These are phyloP conservation scores for Copromyces sp. DNA, from an alignment of 495 filamentous ascomycete species.

Conservation along the genomic window DNA sequence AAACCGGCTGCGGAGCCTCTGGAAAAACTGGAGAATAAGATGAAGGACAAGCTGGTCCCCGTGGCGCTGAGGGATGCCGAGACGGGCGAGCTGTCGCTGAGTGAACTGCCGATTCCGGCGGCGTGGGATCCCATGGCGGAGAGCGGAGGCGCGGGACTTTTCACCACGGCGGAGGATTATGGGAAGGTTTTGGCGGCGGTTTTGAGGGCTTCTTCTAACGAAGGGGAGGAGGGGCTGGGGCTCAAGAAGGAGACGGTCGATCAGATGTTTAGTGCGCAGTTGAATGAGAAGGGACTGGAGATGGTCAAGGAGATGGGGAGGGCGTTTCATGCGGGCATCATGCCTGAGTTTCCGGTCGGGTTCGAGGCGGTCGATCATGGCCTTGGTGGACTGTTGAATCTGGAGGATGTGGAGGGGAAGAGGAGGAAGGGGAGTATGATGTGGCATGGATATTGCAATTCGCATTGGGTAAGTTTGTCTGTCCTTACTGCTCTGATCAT, in stretches of 20 bases:
- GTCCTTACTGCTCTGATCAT: not conserved
- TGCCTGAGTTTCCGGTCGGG: slow-evolving; percentile 12
- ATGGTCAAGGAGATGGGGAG: slow-evolving; percentile 7
- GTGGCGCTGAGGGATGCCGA: slow-evolving; percentile 1
- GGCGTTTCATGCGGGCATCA: slow-evolving; percentile 2
- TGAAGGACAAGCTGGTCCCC: not conserved
- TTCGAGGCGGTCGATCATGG: slow-evolving; percentile 13
- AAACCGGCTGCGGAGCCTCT: not conserved
- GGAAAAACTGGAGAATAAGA: not conserved
- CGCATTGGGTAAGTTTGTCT: slow-evolving; percentile 20
- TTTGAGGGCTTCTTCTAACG: slow-evolving; percentile 14
- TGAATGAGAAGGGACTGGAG: slow-evolving; percentile 21
- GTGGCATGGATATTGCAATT: slow-evolving; percentile 23
- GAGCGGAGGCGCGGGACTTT: slow-evolving; percentile 45
- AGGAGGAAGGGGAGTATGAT: slow-evolving; percentile 26
- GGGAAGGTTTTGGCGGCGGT: slow-evolving; percentile 40
- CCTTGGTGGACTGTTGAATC: slow-evolving; percentile 18
- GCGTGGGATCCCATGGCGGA: slow-evolving; percentile 12
- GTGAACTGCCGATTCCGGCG: slow-evolving; percentile 1
- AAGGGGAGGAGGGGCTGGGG: slow-evolving; percentile 2
- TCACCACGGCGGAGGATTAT: slow-evolving; percentile 35
- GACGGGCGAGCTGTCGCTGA: slow-evolving; percentile 2
- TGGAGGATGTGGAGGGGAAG: slow-evolving; percentile 20
- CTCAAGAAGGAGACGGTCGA: slow-evolving; percentile 27
- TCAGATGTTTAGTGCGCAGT: slow-evolving; percentile 43